Conservation (phyloP, 2,329 filamentous ascomycete genomes). For the Leptographium galeiforme region DNA sequence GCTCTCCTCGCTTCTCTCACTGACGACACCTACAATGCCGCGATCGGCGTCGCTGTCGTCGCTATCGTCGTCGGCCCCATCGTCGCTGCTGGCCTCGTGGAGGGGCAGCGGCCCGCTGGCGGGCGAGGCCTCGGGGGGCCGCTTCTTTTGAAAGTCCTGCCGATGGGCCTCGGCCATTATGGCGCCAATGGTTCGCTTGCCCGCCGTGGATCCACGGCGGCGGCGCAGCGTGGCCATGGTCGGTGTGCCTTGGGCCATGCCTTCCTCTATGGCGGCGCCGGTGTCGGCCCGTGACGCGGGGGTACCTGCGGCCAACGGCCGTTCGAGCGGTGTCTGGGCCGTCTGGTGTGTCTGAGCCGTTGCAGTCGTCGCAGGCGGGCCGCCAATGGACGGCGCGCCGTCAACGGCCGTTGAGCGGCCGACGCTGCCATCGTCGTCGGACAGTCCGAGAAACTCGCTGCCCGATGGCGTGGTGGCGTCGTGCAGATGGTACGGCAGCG, state of each 20-base stretch:
- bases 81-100: slow-evolving; percentile 9
- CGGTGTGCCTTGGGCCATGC: slow-evolving; percentile 10
- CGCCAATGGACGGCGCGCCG: background rate
- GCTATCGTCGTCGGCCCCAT: slow-evolving; percentile 5
- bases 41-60: slow-evolving; percentile 16
- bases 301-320: background rate
- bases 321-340: too few species aligned
- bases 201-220: slow-evolving; percentile 19
- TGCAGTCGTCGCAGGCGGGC: background rate
- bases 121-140: slow-evolving; percentile 19
- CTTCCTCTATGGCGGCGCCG: slow-evolving; percentile 1
- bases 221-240: slow-evolving; percentile 15
- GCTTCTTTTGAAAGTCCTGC: slow-evolving; percentile 81
- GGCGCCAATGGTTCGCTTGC: slow-evolving; percentile 27
- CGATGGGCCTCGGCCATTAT: slow-evolving; percentile 76
- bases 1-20: slow-evolving; percentile 26
- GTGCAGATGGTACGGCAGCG: slow-evolving; percentile 63
- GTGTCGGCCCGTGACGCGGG: background rate
- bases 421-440: slow-evolving; percentile 1
- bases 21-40: slow-evolving; percentile 12
- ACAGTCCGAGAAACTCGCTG: background rate
- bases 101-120: background rate
- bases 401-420: slow-evolving; percentile 12
- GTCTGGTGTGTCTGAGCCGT: too few species aligned
- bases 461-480: slow-evolving; percentile 12